Conservation (phyloP, 23 red algal genomes). For the Gracilaria caudata region DNA sequence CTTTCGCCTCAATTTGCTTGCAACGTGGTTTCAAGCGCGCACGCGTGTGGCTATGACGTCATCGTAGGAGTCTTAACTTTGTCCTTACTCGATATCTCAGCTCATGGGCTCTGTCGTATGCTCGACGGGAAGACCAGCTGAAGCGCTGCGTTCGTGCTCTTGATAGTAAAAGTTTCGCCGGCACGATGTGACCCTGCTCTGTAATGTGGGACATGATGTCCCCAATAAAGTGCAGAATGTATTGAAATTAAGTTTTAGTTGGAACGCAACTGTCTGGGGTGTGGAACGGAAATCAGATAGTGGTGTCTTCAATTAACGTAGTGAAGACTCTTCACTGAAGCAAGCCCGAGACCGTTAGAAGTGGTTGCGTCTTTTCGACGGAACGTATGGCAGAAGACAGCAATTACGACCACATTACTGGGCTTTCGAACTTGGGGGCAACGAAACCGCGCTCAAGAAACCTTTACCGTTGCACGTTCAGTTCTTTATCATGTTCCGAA, state of each 20-base stretch:
- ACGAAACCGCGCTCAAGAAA: too few relatives aligned
- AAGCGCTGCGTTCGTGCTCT: background rate
- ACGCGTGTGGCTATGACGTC: constrained; percentile 6
- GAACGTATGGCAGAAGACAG: too few relatives aligned
- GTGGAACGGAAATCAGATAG: background rate
- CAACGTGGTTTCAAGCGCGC: background rate
- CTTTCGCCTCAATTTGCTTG: background rate
- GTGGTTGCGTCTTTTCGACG: background rate
- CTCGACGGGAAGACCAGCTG: background rate
- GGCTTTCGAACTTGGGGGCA: too few relatives aligned
- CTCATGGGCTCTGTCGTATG: background rate
- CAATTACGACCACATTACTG: too few relatives aligned
- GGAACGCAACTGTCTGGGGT: background rate
- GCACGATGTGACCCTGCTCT: background rate
- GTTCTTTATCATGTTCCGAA: too few relatives aligned
- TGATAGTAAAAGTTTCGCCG: too few relatives aligned
- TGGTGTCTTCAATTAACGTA: background rate
- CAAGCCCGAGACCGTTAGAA: too few relatives aligned
- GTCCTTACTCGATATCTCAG: background rate
- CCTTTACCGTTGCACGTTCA: too few relatives aligned
- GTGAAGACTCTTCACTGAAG: background rate
- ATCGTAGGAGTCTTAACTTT: background rate
- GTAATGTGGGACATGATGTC: background rate
- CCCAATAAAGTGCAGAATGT: background rate
- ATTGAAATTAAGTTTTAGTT: background rate